Base-by-base conservation (phyloP, 331 rosid genomes). In the Rhamnella rubrinervis region DNA sequence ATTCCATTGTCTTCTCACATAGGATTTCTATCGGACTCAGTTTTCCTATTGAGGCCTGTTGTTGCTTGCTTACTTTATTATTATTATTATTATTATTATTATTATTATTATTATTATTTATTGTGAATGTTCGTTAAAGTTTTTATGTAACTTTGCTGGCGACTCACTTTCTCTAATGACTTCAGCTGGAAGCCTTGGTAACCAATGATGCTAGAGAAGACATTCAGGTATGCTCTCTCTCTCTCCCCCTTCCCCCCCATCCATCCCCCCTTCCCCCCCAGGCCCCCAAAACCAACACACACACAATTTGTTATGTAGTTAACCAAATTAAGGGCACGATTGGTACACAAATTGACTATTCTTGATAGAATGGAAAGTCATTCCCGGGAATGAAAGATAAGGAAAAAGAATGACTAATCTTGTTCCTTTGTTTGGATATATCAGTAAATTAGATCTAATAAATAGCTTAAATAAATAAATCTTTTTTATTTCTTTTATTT, bases 111-210 rank as follows among this genome's bases (percentile, higher is more conserved):
- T 19, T 59, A 13, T 61, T 62, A 0, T 23, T 23, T 1, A 23
- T 52, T 9, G 26, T 11, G 38, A 21, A 71, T 69, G 20, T 66
- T 21, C 31, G 39, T 61, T 25, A 25, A n/a, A 26, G 21, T 39
- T 55, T 68, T 70, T 63, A 31, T 39, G 23, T 53, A 20, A 16
- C 16, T 21, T 68, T 26, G 55, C 38, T 11, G 55, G 39, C 59
- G 59, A 70, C 49, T 38, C 12, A 50, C 31, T 39, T 44, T 39
- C 26, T 50, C 35, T 63, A 23, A 57, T 77, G 41, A 64, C 73
- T 71, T 81, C 87, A 92, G 98, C 82, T 92, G 84, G 98, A 89
- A 73, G 83, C 86, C 18, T 56, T 89, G 86, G 85, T 92, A 55
- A 82, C 69, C 44, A 88, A 63, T 73, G 96, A 89, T 61, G 83